A percentile compares a stretch with the other conserved stretches of the same genome.
phyloP scores from a whole-genome alignment of 2,329 filamentous ascomycete species.

The Zymoseptoria ardabiliae region DNA sequence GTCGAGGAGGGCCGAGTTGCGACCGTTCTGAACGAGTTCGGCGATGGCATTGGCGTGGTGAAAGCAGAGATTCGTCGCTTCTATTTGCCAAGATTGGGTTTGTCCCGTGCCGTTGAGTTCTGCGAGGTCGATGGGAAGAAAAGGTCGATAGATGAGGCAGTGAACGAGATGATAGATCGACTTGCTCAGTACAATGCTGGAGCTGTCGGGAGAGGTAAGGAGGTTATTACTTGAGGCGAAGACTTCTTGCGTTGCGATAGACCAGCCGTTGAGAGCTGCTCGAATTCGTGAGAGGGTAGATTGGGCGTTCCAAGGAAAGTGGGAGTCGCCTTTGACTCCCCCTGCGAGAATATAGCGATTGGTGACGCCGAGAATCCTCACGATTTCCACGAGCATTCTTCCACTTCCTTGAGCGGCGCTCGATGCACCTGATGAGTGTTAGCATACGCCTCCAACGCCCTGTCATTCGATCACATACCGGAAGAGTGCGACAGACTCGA shows the following conservation, averaged over 20 bases:
- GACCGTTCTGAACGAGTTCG: conserved; percentile 72
- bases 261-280: conserved; percentile 79
- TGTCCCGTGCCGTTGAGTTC: conserved; percentile 74
- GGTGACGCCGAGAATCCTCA: conserved; percentile 71
- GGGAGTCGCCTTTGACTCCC: conserved; percentile 80
- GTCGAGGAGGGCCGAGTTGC: conserved; percentile 61
- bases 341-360: conserved; percentile 78
- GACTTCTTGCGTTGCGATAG: conserved; percentile 68
- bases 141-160: conserved; percentile 79
- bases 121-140: conserved; percentile 74
- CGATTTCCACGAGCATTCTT: conserved; percentile 78
- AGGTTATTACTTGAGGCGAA: conserved; percentile 69
- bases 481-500: conserved; percentile 54
- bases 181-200: conserved; percentile 73
- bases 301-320: conserved; percentile 83
- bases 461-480: neutral
- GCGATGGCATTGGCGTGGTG: conserved; percentile 81
- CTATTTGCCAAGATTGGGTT: conserved; percentile 87
- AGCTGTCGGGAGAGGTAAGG: conserved; percentile 72
- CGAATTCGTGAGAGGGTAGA: conserved; percentile 81
- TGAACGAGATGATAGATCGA: conserved; percentile 81
- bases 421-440: conserved; percentile 35
- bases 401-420: conserved; percentile 65
- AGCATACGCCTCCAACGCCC: neutral
- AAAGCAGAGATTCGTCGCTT: conserved; percentile 81